These are phyloP conservation scores for Aspergillus mulundensis DNA, from an alignment of 495 filamentous ascomycete species.

Conservation along the genomic window DNA sequence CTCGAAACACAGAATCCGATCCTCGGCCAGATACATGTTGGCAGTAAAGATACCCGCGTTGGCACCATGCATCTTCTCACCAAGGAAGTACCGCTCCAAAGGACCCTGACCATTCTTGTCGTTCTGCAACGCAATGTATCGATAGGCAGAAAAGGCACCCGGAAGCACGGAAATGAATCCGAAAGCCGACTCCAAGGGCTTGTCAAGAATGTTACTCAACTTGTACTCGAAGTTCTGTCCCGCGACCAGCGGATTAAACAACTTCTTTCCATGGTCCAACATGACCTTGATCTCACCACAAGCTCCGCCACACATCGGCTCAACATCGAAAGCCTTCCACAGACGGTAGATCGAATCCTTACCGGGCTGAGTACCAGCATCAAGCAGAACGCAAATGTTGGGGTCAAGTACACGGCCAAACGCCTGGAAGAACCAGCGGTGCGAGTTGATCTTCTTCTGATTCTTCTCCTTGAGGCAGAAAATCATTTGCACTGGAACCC, in stretches of 20 bases:
- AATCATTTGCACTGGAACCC: conserved; percentile 88
- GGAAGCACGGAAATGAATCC: conserved; percentile 97
- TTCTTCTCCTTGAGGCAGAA: conserved; percentile 99
- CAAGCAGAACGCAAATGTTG: conserved; percentile 93
- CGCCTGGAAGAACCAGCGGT: conserved; percentile 98
- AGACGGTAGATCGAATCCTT: conserved; percentile 92
- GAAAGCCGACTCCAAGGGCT: conserved; percentile 95
- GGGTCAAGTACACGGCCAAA: conserved; percentile 91
- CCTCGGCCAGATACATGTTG: conserved; percentile 99
- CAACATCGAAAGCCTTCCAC: conserved; percentile 98
- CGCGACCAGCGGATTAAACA: conserved; percentile 91
- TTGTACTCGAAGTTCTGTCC: conserved; percentile 99
- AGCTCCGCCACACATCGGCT: conserved; percentile 94
- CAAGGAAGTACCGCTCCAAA: conserved; percentile 93
- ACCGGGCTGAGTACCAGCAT: conserved; percentile 92
- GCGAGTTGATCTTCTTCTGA: conserved; percentile 99
- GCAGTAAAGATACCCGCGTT: conserved; percentile 97
- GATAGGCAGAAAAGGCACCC: conserved; percentile 96
- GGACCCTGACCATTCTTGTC: conserved; percentile 91
- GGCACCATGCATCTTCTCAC: conserved; percentile 94
- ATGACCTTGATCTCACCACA: conserved; percentile 99
- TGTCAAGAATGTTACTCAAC: conserved; percentile 99
- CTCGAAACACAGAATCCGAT: conserved; percentile 99
- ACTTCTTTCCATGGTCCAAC: conserved; percentile 85
- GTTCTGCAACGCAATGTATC: conserved; percentile 91